Evolutionary conservation across 2,329 filamentous ascomycete species (phyloP), one percentile per base, ranked within the genome.

Genomic region (Lithohypha guttulata): DNA sequence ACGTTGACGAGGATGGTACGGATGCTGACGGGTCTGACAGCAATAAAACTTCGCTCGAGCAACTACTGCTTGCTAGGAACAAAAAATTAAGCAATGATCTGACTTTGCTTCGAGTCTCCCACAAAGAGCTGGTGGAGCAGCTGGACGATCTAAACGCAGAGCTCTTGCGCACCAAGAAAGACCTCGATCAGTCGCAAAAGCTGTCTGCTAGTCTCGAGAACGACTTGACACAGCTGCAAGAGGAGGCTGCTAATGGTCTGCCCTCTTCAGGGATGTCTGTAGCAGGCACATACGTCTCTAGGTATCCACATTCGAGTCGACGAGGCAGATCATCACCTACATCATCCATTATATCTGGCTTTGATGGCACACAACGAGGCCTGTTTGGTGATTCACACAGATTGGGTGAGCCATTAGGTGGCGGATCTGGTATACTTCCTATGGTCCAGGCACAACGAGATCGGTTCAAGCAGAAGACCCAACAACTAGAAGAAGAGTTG

Each of bases 381-480:
- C 51, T 50, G 29, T 64, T 63, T 25, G 68, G 66, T 10, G 75
- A 79, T 26, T 64, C 72, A 5, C 63, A 80, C 17, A 70, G 75
- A 21, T 71, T 70, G 2, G 82, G 85, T 32, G 74, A 78, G 46
- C 69, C 79, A 6, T 71, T 80, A 40, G 82, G 81, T 21, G 74
- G 83, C 39, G 84, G 84, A 2, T 84, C 84, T 0, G 85, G 87
- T 9, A 95, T 98, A 48, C 68, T 98, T 17, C 93, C 91, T 22
- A 98, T 98, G 93, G 83, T 98, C 37, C 94, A 91, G 22, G 91
- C 93, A 2, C 93, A 98, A 63, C 81, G 91, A 45, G 91, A 98
- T 62, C 84, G 91, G 36, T 98, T 96, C 74, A 96, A 95, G 70
- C 85, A 93, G 68, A 84, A 87, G 55, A 96, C 94, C 49, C 67